These are phyloP conservation scores for Sphaerostilbella broomeana DNA, from an alignment of 2,329 filamentous ascomycete genomes.

Conservation along the genomic window DNA sequence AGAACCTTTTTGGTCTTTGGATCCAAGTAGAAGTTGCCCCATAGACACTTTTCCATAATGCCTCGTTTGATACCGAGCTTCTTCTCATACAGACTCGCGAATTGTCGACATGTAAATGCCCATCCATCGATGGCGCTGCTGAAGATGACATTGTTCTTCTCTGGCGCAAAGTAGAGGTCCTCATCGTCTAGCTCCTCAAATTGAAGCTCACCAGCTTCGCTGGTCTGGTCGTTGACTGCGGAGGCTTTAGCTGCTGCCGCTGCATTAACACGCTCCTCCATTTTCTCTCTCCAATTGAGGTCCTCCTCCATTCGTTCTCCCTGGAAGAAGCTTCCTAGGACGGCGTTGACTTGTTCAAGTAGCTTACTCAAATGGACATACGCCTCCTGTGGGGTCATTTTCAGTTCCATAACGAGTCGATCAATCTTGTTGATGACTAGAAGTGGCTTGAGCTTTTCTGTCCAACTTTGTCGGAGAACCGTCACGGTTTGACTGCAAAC, in stretches of 20 bases:
- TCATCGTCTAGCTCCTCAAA: constrained; percentile 94
- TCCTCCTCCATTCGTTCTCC: constrained; percentile 99
- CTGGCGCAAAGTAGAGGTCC: constrained; percentile 94
- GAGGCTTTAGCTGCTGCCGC: constrained; percentile 57
- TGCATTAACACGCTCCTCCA: constrained; percentile 78
- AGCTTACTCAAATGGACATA: constrained; percentile 84
- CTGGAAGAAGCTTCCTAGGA: constrained; percentile 95
- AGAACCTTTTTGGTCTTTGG: constrained; percentile 94
- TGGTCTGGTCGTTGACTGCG: constrained; percentile 40
- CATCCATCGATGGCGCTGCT: constrained; percentile 97
- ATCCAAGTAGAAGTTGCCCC: constrained; percentile 95
- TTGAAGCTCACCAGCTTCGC: constrained; percentile 52
- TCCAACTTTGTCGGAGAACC: constrained; percentile 89
- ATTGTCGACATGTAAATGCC: constrained; percentile 95
- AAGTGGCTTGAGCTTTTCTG: constrained; percentile 88
- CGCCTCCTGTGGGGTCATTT: constrained; percentile 86
- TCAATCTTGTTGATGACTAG: constrained; percentile 99
- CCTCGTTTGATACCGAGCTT: constrained; percentile 91
- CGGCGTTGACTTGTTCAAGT: constrained; percentile 92
- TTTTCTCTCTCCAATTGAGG: constrained; percentile 85
- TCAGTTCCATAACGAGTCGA: constrained; percentile 84
- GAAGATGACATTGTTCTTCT: constrained; percentile 99
- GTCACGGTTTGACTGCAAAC: constrained; percentile 99
- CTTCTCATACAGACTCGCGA: constrained; percentile 88
- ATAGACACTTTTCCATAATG: constrained; percentile 85